These are phyloP conservation scores for Aureobasidium namibiae DNA, from an alignment of 2,329 filamentous ascomycete species.

Conservation along the genomic window DNA sequence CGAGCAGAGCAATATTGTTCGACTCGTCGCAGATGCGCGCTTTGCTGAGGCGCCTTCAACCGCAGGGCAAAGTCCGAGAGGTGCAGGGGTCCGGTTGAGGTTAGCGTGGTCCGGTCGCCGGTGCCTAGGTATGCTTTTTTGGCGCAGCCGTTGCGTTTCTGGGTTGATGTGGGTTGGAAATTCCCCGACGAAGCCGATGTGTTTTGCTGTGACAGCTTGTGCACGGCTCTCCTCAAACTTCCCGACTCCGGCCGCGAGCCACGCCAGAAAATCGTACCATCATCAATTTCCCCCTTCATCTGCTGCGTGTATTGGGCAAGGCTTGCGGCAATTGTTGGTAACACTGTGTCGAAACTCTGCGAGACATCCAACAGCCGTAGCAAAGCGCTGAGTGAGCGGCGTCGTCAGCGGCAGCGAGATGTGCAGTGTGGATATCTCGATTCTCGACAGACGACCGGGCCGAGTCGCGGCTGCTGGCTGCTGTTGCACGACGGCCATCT, in stretches of 20 bases:
- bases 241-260: constrained; percentile 3
- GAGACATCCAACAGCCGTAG: not conserved
- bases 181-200: constrained; percentile 8
- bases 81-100: constrained; percentile 12
- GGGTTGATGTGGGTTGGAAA: constrained; percentile 8
- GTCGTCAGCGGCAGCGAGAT: not conserved
- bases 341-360: not conserved
- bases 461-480: constrained; percentile 1
- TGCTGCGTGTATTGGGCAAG: not conserved
- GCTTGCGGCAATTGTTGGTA: constrained; percentile 10
- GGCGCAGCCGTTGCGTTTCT: constrained; percentile 5
- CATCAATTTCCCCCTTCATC: constrained; percentile 12
- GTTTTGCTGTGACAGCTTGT: constrained; percentile 5
- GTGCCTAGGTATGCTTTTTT: not conserved
- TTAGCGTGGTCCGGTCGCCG: constrained; percentile 4
- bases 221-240: constrained; percentile 13
- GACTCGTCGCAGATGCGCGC: constrained; percentile 6
- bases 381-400: constrained; percentile 7
- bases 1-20: constrained; percentile 11
- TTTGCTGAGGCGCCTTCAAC: constrained; percentile 15
- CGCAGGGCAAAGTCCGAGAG: constrained; percentile 13
- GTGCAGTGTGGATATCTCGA: not conserved
- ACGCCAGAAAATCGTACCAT: constrained; percentile 11
- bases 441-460: not conserved
- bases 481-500: not conserved